Evolutionary conservation across 2,329 filamentous ascomycete species (phyloP), one percentile per base, ranked within the genome.

Genomic region (Calycina herbarum): DNA sequence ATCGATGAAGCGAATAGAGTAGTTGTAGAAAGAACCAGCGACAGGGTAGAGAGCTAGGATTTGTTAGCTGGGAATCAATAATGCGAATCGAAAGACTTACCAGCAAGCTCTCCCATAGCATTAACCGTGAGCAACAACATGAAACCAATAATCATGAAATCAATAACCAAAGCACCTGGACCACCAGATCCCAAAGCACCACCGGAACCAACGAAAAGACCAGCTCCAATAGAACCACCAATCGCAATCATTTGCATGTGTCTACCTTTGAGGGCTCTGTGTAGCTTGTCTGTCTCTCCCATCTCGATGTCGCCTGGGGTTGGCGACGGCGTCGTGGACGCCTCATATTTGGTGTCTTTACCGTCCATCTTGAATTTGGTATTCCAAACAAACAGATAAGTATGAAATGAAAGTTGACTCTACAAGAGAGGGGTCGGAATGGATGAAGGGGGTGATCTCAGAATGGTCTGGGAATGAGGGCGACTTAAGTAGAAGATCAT

Each of bases 1-100:
- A 74, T 97, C 93, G n/a, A 98, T 80, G 74, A 98, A 97, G 10
- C 94, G 88, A 31, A 93, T 96, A 13, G 93, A 95, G 80, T 94
- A 97, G 20, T 92, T 89, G 2, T 93, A 92, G 76, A 97, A 97
- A 11, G 93, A 95, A 65, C 94, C 94, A 38, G 94, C 91, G 38
- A 97, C 90, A 8, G 94, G 94, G 73, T 94, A 97, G n/a, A 94
- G 57, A 65, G 71, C 73, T 74, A 56, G n/a, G n/a, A 24, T 20
- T 15, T 58, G 35, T 59, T 48, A 20, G n/a, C 38, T 5, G 38
- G 38, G 38, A 15, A 27, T 3, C 24, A 57, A 17, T 29, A 13
- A 20, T 62, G 4, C 4, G 38, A 40, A 17, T 40, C 48, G 20
- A 59, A 5, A 73, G 93, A 97, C 48, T 93, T 82, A 61, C 97